Evolutionary conservation across 495 filamentous ascomycete genomes (phyloP), one percentile per base, ranked within the genome.

Genomic region (Mycothermus thermophilus): DNA sequence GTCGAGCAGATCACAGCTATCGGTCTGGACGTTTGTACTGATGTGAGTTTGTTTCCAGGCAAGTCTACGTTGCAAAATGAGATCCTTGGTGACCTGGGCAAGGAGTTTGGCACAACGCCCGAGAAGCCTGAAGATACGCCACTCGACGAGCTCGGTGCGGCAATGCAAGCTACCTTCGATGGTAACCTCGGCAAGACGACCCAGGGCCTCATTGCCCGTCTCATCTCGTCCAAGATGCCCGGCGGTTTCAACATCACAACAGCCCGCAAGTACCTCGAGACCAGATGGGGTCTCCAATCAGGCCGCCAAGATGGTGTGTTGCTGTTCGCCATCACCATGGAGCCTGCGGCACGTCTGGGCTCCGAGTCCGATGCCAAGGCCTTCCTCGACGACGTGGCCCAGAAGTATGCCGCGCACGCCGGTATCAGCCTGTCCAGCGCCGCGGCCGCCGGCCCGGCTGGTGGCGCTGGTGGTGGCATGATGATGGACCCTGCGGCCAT

Each of bases 401-500:
- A 92, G 41, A 92, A 94, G 53, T 99, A 99, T 55, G 88, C 92
- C 24, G 59, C 77, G 14, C 75, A 64, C 43, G 80, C 81, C 19
- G 90, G 90, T 24, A 79, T 99, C 55, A 92, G 64, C 49, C 66
- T 99, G 26, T 80, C 86, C 6, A 69, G 81, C 6, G 79, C 80
- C 2, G 58, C 74, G 7, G 71, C 84, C 28, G 62, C 68, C 29
- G 84, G 75, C 34, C 83, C 81, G 30, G 82, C 82, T 47, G 74
- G 65, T 27, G 85, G 76, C 32, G 74, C 60, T 37, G 77, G 72
- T 24, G 74, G 66, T 25, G 79, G 80, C 46, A 96, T 99, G 90
- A 88, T 95, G 78, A 95, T 99, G 92, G 90, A 96, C 42, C 92
- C 92, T 2, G 90, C 90, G 14, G 90, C 90, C 21, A 77, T 96